phyloP scores from a whole-genome alignment of 208 protist genomes.

The Wallacemonas sp. region DNA sequence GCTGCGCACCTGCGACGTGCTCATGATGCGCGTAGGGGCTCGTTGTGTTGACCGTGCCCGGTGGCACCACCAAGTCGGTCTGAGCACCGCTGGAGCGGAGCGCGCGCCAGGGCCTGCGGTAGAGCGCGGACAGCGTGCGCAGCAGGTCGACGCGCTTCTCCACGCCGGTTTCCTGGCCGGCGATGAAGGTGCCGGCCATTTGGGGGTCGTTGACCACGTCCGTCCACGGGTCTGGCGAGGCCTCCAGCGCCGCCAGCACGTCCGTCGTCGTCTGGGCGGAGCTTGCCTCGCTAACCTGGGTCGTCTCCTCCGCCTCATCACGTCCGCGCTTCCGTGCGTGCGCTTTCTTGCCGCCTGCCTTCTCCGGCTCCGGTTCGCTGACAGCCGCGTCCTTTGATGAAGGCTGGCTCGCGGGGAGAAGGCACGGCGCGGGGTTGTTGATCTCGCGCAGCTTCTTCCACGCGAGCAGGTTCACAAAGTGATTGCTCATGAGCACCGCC shows the following conservation, averaged over 20 bases:
- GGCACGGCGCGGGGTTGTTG: conserved; percentile 31
- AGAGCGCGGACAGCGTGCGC: conserved; percentile 56
- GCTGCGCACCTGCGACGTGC: conserved; percentile 33
- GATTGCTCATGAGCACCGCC: conserved; percentile 73
- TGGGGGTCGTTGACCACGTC: conserved; percentile 29
- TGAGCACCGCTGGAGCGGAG: conserved; percentile 65
- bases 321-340: conserved; percentile 18
- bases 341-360: background rate
- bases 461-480: conserved; percentile 88
- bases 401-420: background rate
- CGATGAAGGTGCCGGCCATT: conserved; percentile 42
- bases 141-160: conserved; percentile 69
- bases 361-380: too few relatives aligned
- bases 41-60: conserved; percentile 72
- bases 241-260: conserved; percentile 24
- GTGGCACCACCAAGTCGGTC: conserved; percentile 67
- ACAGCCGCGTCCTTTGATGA: too few relatives aligned
- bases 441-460: conserved; percentile 77
- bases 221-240: conserved; percentile 74
- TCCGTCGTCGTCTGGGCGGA: conserved; percentile 1
- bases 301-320: background rate
- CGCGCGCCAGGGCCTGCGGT: conserved; percentile 52
- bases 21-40: conserved; percentile 58
- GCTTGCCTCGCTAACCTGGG: background rate
- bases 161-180: conserved; percentile 58